Conservation (phyloP, 768 basidiomycete genomes). For the Boletellus emodensis region DNA sequence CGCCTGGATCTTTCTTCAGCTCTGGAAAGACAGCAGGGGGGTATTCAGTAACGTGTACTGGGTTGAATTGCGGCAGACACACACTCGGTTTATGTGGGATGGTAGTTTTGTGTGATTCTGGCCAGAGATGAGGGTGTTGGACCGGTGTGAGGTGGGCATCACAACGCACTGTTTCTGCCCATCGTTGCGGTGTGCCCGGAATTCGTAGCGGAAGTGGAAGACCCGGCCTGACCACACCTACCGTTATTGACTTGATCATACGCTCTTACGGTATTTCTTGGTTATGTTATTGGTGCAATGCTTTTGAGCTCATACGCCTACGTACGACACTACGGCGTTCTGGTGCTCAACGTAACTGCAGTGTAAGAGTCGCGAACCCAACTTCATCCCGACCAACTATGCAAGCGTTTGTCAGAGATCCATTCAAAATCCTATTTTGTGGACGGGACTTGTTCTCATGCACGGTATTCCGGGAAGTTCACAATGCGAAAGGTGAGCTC, state of each 20-base stretch:
- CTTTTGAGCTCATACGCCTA: neutral
- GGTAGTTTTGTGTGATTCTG: conserved; percentile 24
- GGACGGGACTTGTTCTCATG: conserved; percentile 90
- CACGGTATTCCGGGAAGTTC: conserved; percentile 59
- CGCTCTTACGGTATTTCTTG: neutral
- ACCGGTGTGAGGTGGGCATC: neutral
- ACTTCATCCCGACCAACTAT: neutral
- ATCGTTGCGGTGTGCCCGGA: conserved; percentile 7
- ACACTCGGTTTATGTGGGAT: conserved; percentile 29
- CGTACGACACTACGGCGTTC: neutral
- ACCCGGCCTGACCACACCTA: neutral
- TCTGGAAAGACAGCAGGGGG: conserved; percentile 38
- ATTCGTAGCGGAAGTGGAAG: no score
- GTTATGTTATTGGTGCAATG: neutral
- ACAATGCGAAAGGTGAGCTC: conserved; percentile 54
- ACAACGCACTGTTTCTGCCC: conserved; percentile 30
- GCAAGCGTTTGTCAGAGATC: conserved; percentile 18
- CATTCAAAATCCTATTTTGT: conserved; percentile 79
- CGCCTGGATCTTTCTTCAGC: conserved; percentile 84
- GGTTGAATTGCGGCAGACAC: conserved; percentile 15
- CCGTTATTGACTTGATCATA: conserved; percentile 8
- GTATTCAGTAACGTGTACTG: conserved; percentile 19
- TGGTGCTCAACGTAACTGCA: neutral
- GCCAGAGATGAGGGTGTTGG: neutral
- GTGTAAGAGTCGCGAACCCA: neutral